A percentile compares a stretch with the other conserved stretches of the same genome.
phyloP scores from a whole-genome alignment of 2,329 filamentous ascomycete genomes.

The Rachicladosporium sp. region DNA sequence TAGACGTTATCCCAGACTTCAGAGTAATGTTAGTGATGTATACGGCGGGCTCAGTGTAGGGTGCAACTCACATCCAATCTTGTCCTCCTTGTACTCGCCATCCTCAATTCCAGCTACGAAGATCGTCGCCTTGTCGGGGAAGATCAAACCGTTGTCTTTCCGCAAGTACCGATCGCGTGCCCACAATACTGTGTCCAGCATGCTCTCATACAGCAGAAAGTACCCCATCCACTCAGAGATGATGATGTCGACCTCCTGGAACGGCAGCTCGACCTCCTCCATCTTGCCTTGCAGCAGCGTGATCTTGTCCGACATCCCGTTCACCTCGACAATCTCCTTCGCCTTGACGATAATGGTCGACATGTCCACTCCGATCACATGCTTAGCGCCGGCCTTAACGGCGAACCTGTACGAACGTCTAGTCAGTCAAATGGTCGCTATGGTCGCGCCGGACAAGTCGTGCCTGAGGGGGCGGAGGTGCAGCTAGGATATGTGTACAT shows the following conservation, averaged over 20 bases:
- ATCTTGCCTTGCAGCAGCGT: slow-evolving; percentile 98
- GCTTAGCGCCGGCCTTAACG: slow-evolving; percentile 88
- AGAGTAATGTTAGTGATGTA: slow-evolving; percentile 10
- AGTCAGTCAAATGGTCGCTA: no score
- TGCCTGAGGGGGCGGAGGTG: no score
- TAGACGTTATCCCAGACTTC: slow-evolving; percentile 99
- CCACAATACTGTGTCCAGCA: slow-evolving; percentile 96
- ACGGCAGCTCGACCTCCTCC: slow-evolving; percentile 92
- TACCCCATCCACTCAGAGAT: slow-evolving; percentile 99
- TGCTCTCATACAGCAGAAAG: slow-evolving; percentile 96
- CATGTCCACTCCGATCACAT: slow-evolving; percentile 99
- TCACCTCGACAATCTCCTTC: slow-evolving; percentile 80
- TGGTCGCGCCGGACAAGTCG: no score
- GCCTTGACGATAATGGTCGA: slow-evolving; percentile 99
- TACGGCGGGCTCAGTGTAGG: slow-evolving; percentile 1
- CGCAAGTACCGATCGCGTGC: slow-evolving; percentile 84
- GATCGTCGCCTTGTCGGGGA: slow-evolving; percentile 97
- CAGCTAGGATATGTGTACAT: slow-evolving; percentile 41
- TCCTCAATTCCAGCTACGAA: slow-evolving; percentile 96
- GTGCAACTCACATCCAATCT: slow-evolving; percentile 78
- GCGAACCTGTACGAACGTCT: slow-evolving; percentile 46
- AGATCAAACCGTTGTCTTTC: slow-evolving; percentile 64
- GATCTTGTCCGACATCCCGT: slow-evolving; percentile 91
- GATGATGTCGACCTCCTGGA: slow-evolving; percentile 95
- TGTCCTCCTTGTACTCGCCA: slow-evolving; percentile 98